Evolutionary conservation across 2,329 filamentous ascomycete genomes (phyloP), one percentile per base, ranked within the genome.

Genomic region (Xylariaceae sp.): DNA sequence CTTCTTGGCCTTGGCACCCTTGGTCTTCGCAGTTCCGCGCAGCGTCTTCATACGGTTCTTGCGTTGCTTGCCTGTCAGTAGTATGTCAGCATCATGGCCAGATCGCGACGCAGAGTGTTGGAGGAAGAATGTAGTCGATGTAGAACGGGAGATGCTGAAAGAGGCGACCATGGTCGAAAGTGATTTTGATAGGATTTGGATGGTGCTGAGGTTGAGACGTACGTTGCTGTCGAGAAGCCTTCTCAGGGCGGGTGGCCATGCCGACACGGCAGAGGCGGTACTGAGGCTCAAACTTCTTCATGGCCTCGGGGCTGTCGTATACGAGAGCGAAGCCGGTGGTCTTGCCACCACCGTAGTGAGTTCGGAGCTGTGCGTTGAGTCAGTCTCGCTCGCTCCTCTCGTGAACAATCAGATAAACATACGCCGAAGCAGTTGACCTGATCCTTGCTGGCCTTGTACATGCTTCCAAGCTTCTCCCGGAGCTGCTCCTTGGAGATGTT

Each of bases 41-140:
- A 96, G 86, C 69, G 91, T 93, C 89, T 98, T 97, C 76, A 87
- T 83, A 73, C 91, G 84, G 88, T 98, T 98, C 89, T 98, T 98
- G 80, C 93, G 87, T 80, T 97, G 93, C 83, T 98, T 98, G 85
- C 91, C 91, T 97, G 74, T 78, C 4, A 12, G 19, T 9, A 32
- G 11, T 44, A 19, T 9, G 35, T 34, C 32, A 37, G 41, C 32
- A n/a, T 11, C 22, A 26, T 26, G 22, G 6, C 6, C 22, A 26
- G 11, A 26, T 6, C 22, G 6, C 6, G 22, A 30, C 35, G 48
- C 24, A 48, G 44, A 18, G 18, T 34, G 37, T 4, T n/a, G 6
- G 18, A 3, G 11, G 19, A n/a, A 26, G 22, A 26, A 6, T 6
- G 11, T 26, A 26, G 11, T 11, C 22, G 11, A 26, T 26, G 22